These are phyloP conservation scores for Venturia oleaginea DNA, from an alignment of 2,329 filamentous ascomycete species.

Conservation along the genomic window DNA sequence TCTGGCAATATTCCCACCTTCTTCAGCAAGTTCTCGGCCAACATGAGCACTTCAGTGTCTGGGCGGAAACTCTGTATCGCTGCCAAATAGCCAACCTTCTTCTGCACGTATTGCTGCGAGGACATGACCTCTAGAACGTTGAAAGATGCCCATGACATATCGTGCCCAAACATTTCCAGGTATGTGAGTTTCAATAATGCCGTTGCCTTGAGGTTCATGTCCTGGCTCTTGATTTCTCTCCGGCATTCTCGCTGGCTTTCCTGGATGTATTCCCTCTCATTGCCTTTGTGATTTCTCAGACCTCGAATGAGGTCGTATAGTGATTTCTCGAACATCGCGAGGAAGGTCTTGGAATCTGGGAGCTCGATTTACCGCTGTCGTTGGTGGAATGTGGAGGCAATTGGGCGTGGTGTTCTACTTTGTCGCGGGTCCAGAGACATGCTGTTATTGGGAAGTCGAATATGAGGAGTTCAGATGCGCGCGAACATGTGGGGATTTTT, in stretches of 20 bases:
- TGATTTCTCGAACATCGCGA: slow-evolving; percentile 93
- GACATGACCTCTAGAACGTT: slow-evolving; percentile 99
- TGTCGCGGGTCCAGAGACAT: neutral
- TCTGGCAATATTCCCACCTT: slow-evolving; percentile 45
- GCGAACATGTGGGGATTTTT: neutral
- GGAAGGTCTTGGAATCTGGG: neutral
- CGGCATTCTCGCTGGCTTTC: slow-evolving; percentile 92
- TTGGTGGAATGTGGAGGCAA: slow-evolving; percentile 5
- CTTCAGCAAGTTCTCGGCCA: slow-evolving; percentile 92
- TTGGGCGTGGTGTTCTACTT: neutral
- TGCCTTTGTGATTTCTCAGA: slow-evolving; percentile 88
- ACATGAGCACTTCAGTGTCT: slow-evolving; percentile 94
- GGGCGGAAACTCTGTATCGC: slow-evolving; percentile 93
- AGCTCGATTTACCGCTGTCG: slow-evolving; percentile 1
- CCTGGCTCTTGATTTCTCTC: slow-evolving; percentile 80
- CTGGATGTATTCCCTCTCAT: slow-evolving; percentile 91
- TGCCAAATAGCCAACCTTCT: slow-evolving; percentile 87
- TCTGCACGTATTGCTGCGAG: slow-evolving; percentile 86
- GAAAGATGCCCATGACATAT: slow-evolving; percentile 99
- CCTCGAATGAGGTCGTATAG: slow-evolving; percentile 97
- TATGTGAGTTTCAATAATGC: slow-evolving; percentile 94
- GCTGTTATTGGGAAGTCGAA: neutral
- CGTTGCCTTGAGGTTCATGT: slow-evolving; percentile 96
- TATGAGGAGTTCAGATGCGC: neutral
- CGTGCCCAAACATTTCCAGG: slow-evolving; percentile 96